Evolutionary conservation across 2,329 filamentous ascomycete species (phyloP), one percentile per base, ranked within the genome.

Genomic region (Ceratocystis cubensis): DNA sequence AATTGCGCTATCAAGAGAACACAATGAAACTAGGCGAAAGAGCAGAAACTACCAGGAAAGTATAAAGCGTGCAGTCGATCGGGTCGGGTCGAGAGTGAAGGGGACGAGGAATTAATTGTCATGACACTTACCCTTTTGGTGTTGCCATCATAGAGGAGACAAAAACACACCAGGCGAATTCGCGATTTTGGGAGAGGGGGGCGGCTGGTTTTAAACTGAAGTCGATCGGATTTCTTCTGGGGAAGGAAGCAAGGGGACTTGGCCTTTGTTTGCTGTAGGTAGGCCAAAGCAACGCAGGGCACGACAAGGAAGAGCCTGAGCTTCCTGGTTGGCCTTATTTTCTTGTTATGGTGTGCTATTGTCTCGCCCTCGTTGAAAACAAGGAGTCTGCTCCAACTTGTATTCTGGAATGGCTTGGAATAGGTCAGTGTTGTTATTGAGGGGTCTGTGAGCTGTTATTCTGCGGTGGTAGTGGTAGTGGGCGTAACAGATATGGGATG

Each of bases 41-140:
- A 15, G 56, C n/a, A 59, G n/a, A 13, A 33, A 37, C 28, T 59
- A 33, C 33, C 56, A 37, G 28, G n/a, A n/a, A n/a, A 20, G 4
- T 41, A 13, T 3, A 41, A 59, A 13, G 22, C 25, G 5, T 17
- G 4, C 17, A 59, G 7, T 57, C 10, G 13, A 6, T 57, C 3
- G 13, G 33, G 56, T 25, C 20, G 8, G 33, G 22, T 15, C 56
- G 17, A 20, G 22, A 64, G 30, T 8, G 25, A 56, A 37, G 61
- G 59, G 66, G 17, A 41, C 44, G 61, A 67, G 48, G 37, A 63
- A 61, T 28, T 25, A 45, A 48, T n/a, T 28, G 41, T 22, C 41
- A 57, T 37, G 46, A 46, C 22, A 67, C 66, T 67, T 67, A 67
- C 66, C 22, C 33, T 64, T 67, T 67, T 61, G 57, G 62, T 64